Percentiles rank a stretch among this genome's conserved stretches.
Evolutionary conservation across 225 moss, liverwort and hornwort genomes (phyloP).

Genomic region (Asterella californica): DNA sequence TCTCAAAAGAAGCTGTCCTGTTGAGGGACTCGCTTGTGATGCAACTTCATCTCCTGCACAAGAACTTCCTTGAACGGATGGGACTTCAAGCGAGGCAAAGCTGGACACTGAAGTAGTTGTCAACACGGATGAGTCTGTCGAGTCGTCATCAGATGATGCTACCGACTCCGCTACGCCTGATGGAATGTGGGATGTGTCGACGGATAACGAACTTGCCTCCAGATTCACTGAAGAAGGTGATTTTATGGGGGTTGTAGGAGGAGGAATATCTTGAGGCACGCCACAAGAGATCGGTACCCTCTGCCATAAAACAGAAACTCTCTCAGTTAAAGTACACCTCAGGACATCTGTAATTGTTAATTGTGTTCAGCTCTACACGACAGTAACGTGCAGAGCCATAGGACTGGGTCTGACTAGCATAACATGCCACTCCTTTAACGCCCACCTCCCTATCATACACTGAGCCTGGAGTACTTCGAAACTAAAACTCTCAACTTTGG

Average conservation of each 20-base stretch:
- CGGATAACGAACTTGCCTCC: constrained; percentile 35
- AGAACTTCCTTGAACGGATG: constrained; percentile 39
- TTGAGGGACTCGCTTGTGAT: constrained; percentile 23
- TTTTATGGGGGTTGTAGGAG: constrained; percentile 22
- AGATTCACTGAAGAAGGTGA: constrained; percentile 28
- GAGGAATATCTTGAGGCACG: constrained; percentile 41
- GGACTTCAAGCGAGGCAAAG: constrained; percentile 40
- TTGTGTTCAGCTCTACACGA: neutral
- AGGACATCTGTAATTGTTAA: neutral
- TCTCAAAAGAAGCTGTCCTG: constrained; percentile 44
- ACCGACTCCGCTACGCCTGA: constrained; percentile 48
- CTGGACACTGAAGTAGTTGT: constrained; percentile 52
- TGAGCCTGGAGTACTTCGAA: no score
- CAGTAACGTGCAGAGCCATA: neutral
- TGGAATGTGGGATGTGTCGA: constrained; percentile 40
- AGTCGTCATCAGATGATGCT: constrained; percentile 55
- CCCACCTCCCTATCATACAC: no score
- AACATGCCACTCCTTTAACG: no score
- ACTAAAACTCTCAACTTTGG: no score
- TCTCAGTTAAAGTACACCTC: neutral
- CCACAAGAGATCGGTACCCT: constrained; percentile 70
- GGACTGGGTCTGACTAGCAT: no score
- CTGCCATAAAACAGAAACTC: constrained; percentile 38
- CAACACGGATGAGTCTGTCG: constrained; percentile 46
- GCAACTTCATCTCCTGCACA: constrained; percentile 44